phyloP scores from a whole-genome alignment of 345 rosid genomes.

The Euphorbia tirucalli region DNA sequence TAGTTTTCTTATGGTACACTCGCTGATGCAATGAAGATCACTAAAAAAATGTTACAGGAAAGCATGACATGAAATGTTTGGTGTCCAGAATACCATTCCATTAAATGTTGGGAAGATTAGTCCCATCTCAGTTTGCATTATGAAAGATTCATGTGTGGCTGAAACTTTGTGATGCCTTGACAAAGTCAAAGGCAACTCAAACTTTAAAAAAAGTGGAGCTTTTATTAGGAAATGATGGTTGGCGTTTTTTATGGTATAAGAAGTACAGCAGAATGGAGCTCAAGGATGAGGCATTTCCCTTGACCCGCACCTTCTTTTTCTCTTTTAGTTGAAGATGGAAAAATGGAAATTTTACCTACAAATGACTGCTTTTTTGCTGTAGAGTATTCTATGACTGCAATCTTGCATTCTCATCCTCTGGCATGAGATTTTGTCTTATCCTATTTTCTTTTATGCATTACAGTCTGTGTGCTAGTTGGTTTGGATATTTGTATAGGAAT shows the following conservation, averaged over 20 bases:
- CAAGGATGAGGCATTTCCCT: background rate
- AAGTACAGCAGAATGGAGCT: background rate
- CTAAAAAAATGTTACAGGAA: too few species aligned
- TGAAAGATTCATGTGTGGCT: background rate
- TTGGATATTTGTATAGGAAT: background rate
- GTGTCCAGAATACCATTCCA: background rate
- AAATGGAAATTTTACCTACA: background rate
- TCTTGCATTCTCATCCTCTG: background rate
- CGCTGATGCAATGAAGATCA: too few species aligned
- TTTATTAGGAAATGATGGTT: background rate
- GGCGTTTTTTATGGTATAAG: background rate
- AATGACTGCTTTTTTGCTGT: background rate
- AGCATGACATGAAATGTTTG: too few species aligned
- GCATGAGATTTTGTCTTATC: too few species aligned
- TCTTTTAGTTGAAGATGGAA: too few species aligned
- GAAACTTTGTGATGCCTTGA: background rate
- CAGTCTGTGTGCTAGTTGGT: background rate
- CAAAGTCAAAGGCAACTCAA: background rate
- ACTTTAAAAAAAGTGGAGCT: background rate
- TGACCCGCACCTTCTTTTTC: background rate
- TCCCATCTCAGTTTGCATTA: background rate
- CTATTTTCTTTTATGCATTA: background rate
- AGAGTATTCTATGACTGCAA: background rate
- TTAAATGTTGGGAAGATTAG: background rate
- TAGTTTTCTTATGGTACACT: too few species aligned